Base-by-base conservation (phyloP, 192 early-diverging fungal species). In the Spizellomyces punctatus region DNA sequence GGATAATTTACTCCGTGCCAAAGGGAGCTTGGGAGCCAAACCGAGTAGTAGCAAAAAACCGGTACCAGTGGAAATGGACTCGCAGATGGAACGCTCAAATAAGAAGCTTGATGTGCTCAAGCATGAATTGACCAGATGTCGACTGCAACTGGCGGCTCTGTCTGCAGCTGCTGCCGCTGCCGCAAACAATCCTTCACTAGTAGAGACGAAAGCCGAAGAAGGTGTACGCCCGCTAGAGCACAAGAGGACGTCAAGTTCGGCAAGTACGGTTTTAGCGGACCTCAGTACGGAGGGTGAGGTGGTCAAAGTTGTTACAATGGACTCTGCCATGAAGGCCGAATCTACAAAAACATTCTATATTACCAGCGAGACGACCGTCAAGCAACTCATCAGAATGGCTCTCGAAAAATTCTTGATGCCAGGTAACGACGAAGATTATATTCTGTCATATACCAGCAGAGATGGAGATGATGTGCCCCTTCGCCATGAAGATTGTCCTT, bases 111-210 rank as follows among this genome's bases (percentile, higher is more conserved):
- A 84, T 10, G 71, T 72, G 59, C 56, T 84, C 16, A 79, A 84
- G 48, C 79, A 84, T 44, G 83, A 84, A 66, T 63, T 84, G 66
- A 80, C 82, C 48, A 73, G 73, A 55, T 78, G 83, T 54, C 58
- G 69, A 58, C 47, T 84, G 22, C 83, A 84, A 66, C 41, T 82
- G 9, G 73, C 75, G 58, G 70, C 67, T 2, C 47, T 82, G 72
- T 19, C 66, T 41, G 72, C 76, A 16, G 70, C 61, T 1, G 55
- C 60, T 0, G 64, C 69, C 10, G 74, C 74, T 8, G 58, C 73
- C n/a, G 61, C 76, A 17, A 63, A 12, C 27, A 48, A 17, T 49
- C 48, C 63, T 22, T 46, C 46, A 12, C 16, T 22, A 17, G 48
- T 65, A 5, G 17, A n/a, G 16, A 14, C 9, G 45, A 42, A 46